Percentiles rank a stretch among this genome's conserved stretches.
phyloP scores from a whole-genome alignment of 2,329 filamentous ascomycete species.

The Ophioceras dolichostomum region DNA sequence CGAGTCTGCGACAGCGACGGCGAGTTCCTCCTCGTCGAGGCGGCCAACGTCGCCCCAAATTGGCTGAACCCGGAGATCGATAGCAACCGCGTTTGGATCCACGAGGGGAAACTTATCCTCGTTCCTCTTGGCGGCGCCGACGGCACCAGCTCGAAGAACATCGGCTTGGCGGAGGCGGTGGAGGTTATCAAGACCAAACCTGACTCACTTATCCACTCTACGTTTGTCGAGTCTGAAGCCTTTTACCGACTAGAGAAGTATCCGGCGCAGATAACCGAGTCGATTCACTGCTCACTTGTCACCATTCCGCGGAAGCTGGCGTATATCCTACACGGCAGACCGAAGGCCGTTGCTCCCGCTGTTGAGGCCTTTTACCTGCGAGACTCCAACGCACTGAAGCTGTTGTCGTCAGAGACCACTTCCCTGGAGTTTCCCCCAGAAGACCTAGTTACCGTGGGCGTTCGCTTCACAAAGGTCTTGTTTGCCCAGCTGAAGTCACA shows the following conservation, averaged over 20 bases:
- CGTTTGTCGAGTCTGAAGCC: conserved; percentile 71
- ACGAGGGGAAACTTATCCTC: conserved; percentile 62
- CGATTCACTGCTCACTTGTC: conserved; percentile 63
- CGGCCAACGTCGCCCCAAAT: conserved; percentile 71
- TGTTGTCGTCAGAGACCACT: conserved; percentile 41
- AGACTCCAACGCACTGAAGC: conserved; percentile 64
- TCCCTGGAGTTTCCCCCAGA: conserved; percentile 55
- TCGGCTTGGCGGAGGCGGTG: conserved; percentile 56
- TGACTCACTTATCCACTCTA: conserved; percentile 53
- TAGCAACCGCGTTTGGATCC: conserved; percentile 80
- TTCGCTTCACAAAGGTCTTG: conserved; percentile 75
- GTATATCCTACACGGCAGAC: conserved; percentile 62
- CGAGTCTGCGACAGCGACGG: conserved; percentile 80
- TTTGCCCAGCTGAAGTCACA: conserved; percentile 88
- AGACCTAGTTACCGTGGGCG: conserved; percentile 69
- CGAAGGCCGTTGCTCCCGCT: conserved; percentile 67
- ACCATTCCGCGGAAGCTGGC: conserved; percentile 74
- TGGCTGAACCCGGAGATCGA: conserved; percentile 92
- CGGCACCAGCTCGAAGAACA: conserved; percentile 9
- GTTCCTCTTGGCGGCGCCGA: conserved; percentile 36
- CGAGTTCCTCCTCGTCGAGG: conserved; percentile 90
- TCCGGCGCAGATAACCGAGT: conserved; percentile 59
- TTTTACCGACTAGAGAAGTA: conserved; percentile 84
- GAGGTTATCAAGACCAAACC: conserved; percentile 43
- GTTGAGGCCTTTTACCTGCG: conserved; percentile 88